Conservation (phyloP, 2,329 filamentous ascomycete species). For the Trichoderma sp. region DNA sequence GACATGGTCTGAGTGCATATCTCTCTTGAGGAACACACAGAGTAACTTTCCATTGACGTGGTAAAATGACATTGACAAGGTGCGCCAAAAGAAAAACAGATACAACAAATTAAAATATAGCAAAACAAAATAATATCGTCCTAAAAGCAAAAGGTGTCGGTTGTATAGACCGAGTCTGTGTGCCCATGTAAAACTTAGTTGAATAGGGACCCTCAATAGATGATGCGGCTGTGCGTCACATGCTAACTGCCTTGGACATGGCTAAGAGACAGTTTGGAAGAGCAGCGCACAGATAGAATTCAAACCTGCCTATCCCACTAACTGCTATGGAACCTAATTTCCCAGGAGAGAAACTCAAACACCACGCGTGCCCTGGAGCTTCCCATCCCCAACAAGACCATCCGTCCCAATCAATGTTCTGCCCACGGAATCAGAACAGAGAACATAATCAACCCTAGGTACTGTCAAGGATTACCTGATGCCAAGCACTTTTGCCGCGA, state of each 20-base stretch:
- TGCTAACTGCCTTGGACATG: background rate
- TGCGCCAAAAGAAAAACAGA: background rate
- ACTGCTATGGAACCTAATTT: background rate
- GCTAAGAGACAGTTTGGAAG: background rate
- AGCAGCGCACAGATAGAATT: background rate
- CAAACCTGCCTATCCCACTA: background rate
- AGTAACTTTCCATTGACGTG: background rate
- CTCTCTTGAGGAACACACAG: background rate
- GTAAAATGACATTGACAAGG: background rate
- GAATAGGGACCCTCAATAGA: background rate
- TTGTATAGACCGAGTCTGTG: background rate
- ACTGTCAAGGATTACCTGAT: slow-evolving; percentile 1
- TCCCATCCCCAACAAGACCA: background rate
- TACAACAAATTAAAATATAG: background rate
- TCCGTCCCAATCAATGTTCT: background rate
- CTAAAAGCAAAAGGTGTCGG: background rate
- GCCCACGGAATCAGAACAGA: background rate
- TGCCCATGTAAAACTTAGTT: background rate
- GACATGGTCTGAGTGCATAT: background rate
- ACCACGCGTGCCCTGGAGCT: background rate
- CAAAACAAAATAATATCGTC: background rate
- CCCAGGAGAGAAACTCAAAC: background rate
- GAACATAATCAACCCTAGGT: background rate
- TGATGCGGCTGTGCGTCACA: background rate
- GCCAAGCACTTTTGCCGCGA: slow-evolving; percentile 17